These are phyloP conservation scores for Microstroma glucosiphilum DNA, from an alignment of 1,284 basidiomycete species.

Conservation along the genomic window DNA sequence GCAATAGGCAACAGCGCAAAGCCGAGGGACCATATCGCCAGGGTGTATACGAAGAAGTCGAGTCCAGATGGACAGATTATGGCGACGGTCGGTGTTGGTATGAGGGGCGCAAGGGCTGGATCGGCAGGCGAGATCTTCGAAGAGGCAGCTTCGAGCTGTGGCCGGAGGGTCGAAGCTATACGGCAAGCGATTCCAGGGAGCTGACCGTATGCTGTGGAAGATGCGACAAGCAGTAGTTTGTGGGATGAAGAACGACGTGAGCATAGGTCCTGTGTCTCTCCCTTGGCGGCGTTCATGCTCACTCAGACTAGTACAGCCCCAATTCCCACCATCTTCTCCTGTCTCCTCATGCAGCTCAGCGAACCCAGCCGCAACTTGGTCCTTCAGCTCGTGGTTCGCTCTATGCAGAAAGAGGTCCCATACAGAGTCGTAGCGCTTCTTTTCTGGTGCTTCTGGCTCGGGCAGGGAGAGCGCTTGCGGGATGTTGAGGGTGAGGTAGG, in stretches of 20 bases:
- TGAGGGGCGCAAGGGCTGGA: not conserved
- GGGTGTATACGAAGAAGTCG: slow-evolving; percentile 51
- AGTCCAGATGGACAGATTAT: slow-evolving; percentile 51
- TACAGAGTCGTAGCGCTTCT: slow-evolving; percentile 46
- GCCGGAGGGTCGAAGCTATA: slow-evolving; percentile 7
- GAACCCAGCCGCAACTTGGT: slow-evolving; percentile 51
- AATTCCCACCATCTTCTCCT: slow-evolving; percentile 12
- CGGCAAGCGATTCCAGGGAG: slow-evolving; percentile 3
- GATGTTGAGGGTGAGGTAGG: slow-evolving; percentile 27
- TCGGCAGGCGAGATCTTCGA: not conserved
- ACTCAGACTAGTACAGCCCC: slow-evolving; percentile 44
- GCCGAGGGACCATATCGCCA: slow-evolving; percentile 51
- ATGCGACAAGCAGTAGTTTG: not conserved
- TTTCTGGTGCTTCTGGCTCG: slow-evolving; percentile 32
- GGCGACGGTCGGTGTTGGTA: slow-evolving; percentile 36
- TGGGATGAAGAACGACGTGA: not conserved
- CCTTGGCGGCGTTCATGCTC: not conserved
- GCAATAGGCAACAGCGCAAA: slow-evolving; percentile 52
- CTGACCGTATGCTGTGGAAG: slow-evolving; percentile 14
- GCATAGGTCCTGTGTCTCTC: not conserved
- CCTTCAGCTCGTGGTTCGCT: slow-evolving; percentile 32
- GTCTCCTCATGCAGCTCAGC: slow-evolving; percentile 18
- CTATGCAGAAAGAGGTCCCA: slow-evolving; percentile 49
- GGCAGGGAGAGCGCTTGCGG: slow-evolving; percentile 23
- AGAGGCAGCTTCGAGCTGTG: too few relatives aligned